phyloP scores from a whole-genome alignment of 2,329 filamentous ascomycete genomes.

The Dryadomyces quercivorus region DNA sequence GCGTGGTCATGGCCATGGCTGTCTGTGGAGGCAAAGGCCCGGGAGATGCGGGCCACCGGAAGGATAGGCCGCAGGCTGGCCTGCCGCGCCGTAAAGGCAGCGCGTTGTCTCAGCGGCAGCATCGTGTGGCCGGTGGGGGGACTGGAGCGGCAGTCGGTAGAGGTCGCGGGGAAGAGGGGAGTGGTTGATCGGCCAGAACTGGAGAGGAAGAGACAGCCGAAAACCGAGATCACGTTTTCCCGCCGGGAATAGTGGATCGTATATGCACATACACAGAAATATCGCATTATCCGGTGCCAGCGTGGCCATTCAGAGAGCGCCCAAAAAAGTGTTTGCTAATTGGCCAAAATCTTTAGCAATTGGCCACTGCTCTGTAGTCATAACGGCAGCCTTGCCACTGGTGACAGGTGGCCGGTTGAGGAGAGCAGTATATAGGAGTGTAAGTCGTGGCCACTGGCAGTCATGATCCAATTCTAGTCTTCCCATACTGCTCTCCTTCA shows the following conservation, averaged over 20 bases:
- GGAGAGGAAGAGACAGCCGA: not conserved
- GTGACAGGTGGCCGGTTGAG: not conserved
- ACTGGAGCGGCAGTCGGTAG: not conserved
- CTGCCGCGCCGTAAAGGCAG: slow-evolving; percentile 24
- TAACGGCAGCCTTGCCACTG: not conserved
- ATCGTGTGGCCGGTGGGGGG: slow-evolving; percentile 15
- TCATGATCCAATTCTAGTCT: not conserved
- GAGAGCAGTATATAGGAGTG: not conserved
- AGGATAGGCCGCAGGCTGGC: slow-evolving; percentile 17
- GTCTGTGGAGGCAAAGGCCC: slow-evolving; percentile 37
- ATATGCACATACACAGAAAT: not conserved
- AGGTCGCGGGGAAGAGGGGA: not conserved
- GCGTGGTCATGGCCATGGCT: slow-evolving; percentile 9
- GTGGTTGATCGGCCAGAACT: not conserved
- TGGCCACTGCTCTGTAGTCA: not conserved
- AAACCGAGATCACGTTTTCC: not conserved
- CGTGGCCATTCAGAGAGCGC: slow-evolving; percentile 9
- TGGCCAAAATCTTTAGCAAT: slow-evolving; percentile 5
- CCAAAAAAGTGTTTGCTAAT: slow-evolving; percentile 8
- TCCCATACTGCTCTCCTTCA: not conserved
- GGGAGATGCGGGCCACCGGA: slow-evolving; percentile 21
- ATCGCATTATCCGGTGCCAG: not conserved
- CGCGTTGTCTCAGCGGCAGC: slow-evolving; percentile 25
- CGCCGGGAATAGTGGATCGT: not conserved
- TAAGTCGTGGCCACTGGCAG: not conserved